Evolutionary conservation across 192 early-diverging fungal species (phyloP), one percentile per base, ranked within the genome.

Genomic region (Dimargaris xerosporica): DNA sequence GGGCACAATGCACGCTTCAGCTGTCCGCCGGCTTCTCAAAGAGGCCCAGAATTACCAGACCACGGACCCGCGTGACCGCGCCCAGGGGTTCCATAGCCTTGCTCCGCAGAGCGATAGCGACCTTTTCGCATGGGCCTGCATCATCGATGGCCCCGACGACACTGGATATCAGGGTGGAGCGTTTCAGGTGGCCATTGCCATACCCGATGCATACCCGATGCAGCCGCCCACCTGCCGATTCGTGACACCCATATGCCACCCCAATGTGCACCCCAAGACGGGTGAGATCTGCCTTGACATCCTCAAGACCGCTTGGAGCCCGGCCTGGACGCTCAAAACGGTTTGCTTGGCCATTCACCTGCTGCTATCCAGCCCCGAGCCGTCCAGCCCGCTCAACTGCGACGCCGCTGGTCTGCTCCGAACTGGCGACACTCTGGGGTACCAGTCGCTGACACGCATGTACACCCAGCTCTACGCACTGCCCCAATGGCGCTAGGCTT

Each of bases 251-350:
- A 82, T 94, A 29, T 91, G 87, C 62, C 91, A 94, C 75, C 91
- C 91, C 44, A 98, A 98, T 69, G 86, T 98, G 62, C 85, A 94
- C 73, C 93, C 90, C 56, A 73, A 91, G 80, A 93, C 91, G 0
- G 96, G 96, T 21, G 92, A 96, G 69, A 96, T 98, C 60, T 98
- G 96, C 62, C 75, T 98, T 58, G 96, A 98, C 75, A 82, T 98
- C 42, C 77, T 98, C 43, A 93, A 92, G 64, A 77, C 87, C 29
- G 87, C 85, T 59, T 98, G 96, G 96, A 86, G 87, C 43, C 96
- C 96, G 12, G 87, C 91, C 19, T 98, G 91, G 91, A 96, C 91
- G 41, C 80, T 98, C 21, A 73, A 87, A 42, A 89, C 91, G 5
- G 83, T 89, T 0, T 84, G 89, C 61, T 64, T 89, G 39, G 94